Evolutionary conservation across 352 stramenopile species (phyloP).

Genomic region (Blastocystis sp.): DNA sequence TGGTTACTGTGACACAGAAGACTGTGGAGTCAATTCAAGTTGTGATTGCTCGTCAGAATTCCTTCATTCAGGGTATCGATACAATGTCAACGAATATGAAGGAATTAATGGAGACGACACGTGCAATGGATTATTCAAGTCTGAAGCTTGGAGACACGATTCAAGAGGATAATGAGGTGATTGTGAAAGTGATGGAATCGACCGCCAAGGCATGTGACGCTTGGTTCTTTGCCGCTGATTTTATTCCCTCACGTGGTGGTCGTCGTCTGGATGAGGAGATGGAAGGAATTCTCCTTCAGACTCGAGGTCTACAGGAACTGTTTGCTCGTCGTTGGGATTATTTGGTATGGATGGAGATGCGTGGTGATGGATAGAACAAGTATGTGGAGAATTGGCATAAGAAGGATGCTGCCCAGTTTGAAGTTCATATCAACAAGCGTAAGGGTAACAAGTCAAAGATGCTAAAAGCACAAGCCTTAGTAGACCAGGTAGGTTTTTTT

Average conservation of each 20-base stretch:
- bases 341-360: neutral
- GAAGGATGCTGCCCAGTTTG: constrained; percentile 66
- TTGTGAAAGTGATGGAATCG: constrained; percentile 55
- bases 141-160: constrained; percentile 19
- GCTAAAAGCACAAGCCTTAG: constrained; percentile 28
- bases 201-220: constrained; percentile 37
- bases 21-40: constrained; percentile 38
- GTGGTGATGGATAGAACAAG: constrained; percentile 34
- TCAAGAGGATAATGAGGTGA: constrained; percentile 28
- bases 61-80: constrained; percentile 50
- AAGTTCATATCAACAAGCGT: constrained; percentile 62
- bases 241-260: constrained; percentile 35
- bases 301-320: constrained; percentile 34
- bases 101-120: constrained; percentile 22
- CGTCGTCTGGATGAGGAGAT: constrained; percentile 41
- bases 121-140: constrained; percentile 41
- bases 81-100: constrained; percentile 45
- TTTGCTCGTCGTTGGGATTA: constrained; percentile 49
- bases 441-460: constrained; percentile 67
- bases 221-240: constrained; percentile 55
- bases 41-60: constrained; percentile 48
- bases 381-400: constrained; percentile 67
- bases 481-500: neutral
- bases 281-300: constrained; percentile 35
- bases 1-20: constrained; percentile 44